Base-by-base conservation (phyloP, 2,329 filamentous ascomycete species). In the Fusarium xylarioides region DNA sequence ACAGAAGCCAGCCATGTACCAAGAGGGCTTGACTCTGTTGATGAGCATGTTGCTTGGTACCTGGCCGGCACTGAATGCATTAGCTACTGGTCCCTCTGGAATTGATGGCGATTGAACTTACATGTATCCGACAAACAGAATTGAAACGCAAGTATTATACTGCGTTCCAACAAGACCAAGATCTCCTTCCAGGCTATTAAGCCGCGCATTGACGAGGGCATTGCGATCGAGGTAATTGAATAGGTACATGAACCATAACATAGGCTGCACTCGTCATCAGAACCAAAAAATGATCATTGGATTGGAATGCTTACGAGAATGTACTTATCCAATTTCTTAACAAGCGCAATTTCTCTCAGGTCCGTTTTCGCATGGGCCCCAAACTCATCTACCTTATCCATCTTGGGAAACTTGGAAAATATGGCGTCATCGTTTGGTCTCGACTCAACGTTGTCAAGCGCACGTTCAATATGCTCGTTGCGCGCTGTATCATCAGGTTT, bases 181-280 rank as follows among this genome's bases (percentile, higher is more conserved):
- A 47, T 90, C 87, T 10, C 84, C 81, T 46, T 88, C 85, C 4
- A 91, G 79, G 4, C 86, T 86, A 63, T 88, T 85, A 7, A 91
- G 78, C 30, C 85, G 82, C 5, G 88, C 88, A 23, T 87, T 86
- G 9, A 89, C 87, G 62, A 90, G 87, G 42, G 89, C 87, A 57
- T 87, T 88, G 19, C 86, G 80, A 66, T 88, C 86, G 5, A 86
- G 79, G 43, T 81, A 82, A 40, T 82, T 81, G 40, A 82, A 75
- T 2, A 82, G 80, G n/a, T 85, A 85, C 78, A 85, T 83, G 14
- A 80, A 70, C 72, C 80, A 82, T 5, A 82, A 32, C 59, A 81
- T 81, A 0, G 80, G 79, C 74, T 80, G 2, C 0, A 35, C 26
- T 12, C 1, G 9, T 18, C 8, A 10, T 58, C 34, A 53, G 16